Conservation (phyloP, 768 basidiomycete genomes). For the Tricholomella constricta region DNA sequence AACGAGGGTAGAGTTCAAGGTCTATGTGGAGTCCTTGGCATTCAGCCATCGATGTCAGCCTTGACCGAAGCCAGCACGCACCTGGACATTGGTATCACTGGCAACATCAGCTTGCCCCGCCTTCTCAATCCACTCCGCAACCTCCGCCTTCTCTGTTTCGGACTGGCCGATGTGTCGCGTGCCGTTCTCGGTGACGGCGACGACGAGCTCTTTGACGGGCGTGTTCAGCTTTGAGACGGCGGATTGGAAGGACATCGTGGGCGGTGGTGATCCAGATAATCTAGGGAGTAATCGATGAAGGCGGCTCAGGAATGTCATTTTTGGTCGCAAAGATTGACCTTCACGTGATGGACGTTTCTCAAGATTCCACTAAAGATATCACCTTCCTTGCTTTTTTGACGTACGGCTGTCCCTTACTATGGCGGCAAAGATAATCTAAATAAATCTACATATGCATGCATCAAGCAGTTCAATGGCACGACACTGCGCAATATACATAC, state of each 20-base stretch:
- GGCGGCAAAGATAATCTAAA: too few species aligned
- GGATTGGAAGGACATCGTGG: constrained; percentile 55
- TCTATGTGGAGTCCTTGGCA: constrained; percentile 41
- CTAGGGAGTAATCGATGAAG: constrained; percentile 40
- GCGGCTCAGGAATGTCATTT: constrained; percentile 36
- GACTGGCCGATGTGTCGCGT: constrained; percentile 49
- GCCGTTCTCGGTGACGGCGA: constrained; percentile 45
- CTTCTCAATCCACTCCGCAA: constrained; percentile 71
- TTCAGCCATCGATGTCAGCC: neutral
- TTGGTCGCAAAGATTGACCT: neutral
- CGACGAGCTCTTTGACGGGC: constrained; percentile 60
- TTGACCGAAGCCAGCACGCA: constrained; percentile 20
- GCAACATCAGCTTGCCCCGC: constrained; percentile 51
- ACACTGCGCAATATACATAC: too few species aligned
- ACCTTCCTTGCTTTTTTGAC: too few species aligned
- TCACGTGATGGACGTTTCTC: constrained; percentile 17
- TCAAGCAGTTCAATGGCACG: too few species aligned
- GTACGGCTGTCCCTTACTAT: too few species aligned
- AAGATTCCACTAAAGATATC: too few species aligned
- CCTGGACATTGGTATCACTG: constrained; percentile 52
- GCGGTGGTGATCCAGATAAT: constrained; percentile 32
- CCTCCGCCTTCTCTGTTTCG: constrained; percentile 64
- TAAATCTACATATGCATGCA: too few species aligned
- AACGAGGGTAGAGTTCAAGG: constrained; percentile 67
- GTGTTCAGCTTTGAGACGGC: constrained; percentile 47